Base-by-base conservation (phyloP, 805 yeast genomes). In the Saturnispora quitensis region DNA sequence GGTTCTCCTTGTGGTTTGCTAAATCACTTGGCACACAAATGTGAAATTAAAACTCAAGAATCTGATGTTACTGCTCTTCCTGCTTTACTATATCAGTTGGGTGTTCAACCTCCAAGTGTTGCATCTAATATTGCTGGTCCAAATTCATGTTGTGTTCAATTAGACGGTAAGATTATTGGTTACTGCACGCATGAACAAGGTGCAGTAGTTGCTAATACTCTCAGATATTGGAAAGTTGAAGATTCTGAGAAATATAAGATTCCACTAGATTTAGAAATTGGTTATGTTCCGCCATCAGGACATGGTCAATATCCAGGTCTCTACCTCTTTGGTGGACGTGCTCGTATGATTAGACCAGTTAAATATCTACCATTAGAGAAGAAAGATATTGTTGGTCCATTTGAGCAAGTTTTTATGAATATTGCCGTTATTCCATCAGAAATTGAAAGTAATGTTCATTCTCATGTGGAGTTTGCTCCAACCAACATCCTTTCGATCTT, bases 1-100 rank as follows among this genome's bases (percentile, higher is more conserved):
- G 99, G 99, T 61, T 86, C 98, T 48, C 99, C 99, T 20, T 93
- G 99, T 82, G 99, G 99, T 74, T 76, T 93, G 67, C 74, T 93
- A 63, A 93, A 93, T 71, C 99, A 93, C 76, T 82, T 93, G 73
- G 85, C 98, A 9, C 97, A 93, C 72, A 89, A 88, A 69, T 93
- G 99, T 77, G 76, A 77, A 60, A 86, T 93, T 55, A 81, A 96
- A 6, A 90, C 97, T 8, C 67, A 69, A 43, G 82, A 81, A 24
- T 72, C 85, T 5, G 95, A 90, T 64, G 91, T 84, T 17, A 77
- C 88, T 5, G 71, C 72, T 27, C 81, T 93, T 42, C 86, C 95
- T 27, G 68, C 71, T 8, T 77, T 82, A 2, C 73, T 90, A 56
- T 76, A 78, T 53, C 72, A 78, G 45, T 73, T 90, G 51, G 97